Percentiles rank a stretch among this genome's conserved stretches.
These are phyloP conservation scores for Pholiota adiposa DNA, from an alignment of 1,284 basidiomycete genomes.

Conservation along the genomic window DNA sequence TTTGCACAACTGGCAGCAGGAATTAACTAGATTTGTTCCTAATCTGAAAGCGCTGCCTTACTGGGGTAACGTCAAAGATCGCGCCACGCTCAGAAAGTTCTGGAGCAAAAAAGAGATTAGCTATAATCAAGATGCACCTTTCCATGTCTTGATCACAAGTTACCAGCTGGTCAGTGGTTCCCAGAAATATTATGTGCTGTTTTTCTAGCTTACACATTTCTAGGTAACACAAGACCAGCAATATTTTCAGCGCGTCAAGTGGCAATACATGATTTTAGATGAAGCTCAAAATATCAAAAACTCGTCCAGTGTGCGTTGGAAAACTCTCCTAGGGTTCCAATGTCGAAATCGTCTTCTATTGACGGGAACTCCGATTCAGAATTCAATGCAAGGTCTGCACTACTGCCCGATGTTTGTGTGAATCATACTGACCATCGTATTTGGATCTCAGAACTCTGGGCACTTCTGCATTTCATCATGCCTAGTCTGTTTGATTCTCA, in stretches of 20 bases:
- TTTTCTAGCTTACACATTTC: neutral
- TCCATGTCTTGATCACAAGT: conserved; percentile 96
- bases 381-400: conserved; percentile 98
- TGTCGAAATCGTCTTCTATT: conserved; percentile 95
- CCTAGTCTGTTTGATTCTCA: conserved; percentile 99
- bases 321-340: conserved; percentile 94
- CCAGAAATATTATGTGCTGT: neutral
- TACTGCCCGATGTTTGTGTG: neutral
- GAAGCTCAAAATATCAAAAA: conserved; percentile 99
- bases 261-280: conserved; percentile 99
- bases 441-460: conserved; percentile 87
- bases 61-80: conserved; percentile 98
- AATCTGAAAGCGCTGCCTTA: conserved; percentile 94
- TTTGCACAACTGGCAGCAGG: conserved; percentile 99
- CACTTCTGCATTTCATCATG: conserved; percentile 99
- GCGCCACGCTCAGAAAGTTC: conserved; percentile 92
- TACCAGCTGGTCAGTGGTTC: conserved; percentile 85
- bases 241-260: conserved; percentile 97
- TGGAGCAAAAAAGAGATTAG: conserved; percentile 99
- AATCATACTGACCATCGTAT: conserved; percentile 11
- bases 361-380: conserved; percentile 99
- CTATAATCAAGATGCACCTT: conserved; percentile 94
- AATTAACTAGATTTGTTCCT: conserved; percentile 95
- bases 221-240: conserved; percentile 97
- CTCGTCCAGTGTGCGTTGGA: conserved; percentile 97